Conservation (phyloP, 768 basidiomycete species). For the Coprinopsis cinerea region DNA sequence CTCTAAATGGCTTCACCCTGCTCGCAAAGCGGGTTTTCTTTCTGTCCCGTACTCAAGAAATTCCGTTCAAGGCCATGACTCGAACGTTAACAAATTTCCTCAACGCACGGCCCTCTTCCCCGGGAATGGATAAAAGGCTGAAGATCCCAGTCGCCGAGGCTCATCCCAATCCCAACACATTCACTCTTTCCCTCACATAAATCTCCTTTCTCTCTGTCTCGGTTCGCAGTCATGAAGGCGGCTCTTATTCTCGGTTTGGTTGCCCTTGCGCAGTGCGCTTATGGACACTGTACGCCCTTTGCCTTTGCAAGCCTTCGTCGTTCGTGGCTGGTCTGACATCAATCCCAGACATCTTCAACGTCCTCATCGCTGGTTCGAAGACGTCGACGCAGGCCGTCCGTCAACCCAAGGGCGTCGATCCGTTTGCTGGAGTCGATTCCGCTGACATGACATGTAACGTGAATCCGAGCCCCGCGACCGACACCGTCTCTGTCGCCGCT, state of each 20-base stretch:
- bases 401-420: slow-evolving; percentile 20
- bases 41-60: too few species aligned
- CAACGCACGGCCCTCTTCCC: too few species aligned
- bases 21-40: too few species aligned
- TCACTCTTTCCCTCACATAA: background rate
- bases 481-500: slow-evolving; percentile 23
- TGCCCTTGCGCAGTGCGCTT: slow-evolving; percentile 10
- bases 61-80: too few species aligned
- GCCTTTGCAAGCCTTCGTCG: background rate
- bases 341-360: slow-evolving; percentile 19
- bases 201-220: background rate
- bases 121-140: too few species aligned
- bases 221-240: slow-evolving; percentile 9
- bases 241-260: slow-evolving; percentile 6
- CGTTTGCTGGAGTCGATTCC: slow-evolving; percentile 17
- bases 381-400: slow-evolving; percentile 20
- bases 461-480: slow-evolving; percentile 19
- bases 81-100: too few species aligned
- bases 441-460: slow-evolving; percentile 24
- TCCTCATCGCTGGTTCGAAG: slow-evolving; percentile 14
- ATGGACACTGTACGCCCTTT: slow-evolving; percentile 9
- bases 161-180: background rate
- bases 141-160: too few species aligned
- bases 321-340: background rate
- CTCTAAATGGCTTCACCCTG: too few species aligned